Evolutionary conservation across 345 rosid genomes (phyloP), one percentile per base, ranked within the genome.

Genomic region (Angophora floribunda): DNA sequence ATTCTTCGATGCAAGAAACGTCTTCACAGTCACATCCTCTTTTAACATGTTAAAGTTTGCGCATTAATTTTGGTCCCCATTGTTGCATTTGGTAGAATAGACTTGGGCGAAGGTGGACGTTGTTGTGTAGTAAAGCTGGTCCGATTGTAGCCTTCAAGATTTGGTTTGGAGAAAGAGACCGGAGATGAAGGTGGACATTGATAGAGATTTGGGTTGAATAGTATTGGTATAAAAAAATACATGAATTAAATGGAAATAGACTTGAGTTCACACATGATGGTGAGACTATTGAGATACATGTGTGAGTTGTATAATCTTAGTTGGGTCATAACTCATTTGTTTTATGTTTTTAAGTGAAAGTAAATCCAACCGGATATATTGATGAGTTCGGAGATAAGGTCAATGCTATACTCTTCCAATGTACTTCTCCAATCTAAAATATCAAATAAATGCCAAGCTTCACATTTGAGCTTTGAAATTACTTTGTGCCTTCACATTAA

Each of bases 31-130:
- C 22, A 67, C 12, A 36, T 67, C 80, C 1, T 32, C 24, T 32
- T 32, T 67, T 16, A 45, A 67, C 45, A 67, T 0, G 45, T 67
- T 32, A 67, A 36, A 8, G 16, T 67, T 36, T 32, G 5, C 0
- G 2, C 22, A 8, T 9, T 16, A 70, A 70, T 17, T 70, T 70
- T 17, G 13, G 7, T 32, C 80, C 16, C 12, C 13, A 16, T 15
- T 12, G 67, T 67, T 15, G 15, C 30, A 30, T 32, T 0, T 2
- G 4, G 21, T 0, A 16, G 0, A 4, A 32, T 44, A 67, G 79
- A 67, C 6, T 1, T 32, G 47, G 45, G 45, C 17, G 45, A 70
- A 32, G 24, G 24, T 70, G 47, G 12, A 0, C 22, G 6, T 70
- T 70, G 22, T 32, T 24, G 47, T 70, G 61, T 70, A 32, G 13